Conservation (phyloP, 345 rosid species). For the Gossypium turneri region DNA sequence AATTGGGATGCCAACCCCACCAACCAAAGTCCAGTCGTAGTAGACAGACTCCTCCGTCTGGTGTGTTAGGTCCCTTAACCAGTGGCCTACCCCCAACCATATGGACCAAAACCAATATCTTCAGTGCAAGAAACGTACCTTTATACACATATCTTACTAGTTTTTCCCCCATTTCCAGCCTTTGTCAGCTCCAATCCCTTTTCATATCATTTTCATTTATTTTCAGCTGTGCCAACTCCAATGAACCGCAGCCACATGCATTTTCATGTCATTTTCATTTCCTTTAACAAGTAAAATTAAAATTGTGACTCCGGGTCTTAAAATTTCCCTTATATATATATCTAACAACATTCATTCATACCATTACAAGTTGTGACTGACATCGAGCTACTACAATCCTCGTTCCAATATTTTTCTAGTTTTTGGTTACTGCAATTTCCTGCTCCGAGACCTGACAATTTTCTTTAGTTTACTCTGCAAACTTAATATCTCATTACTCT, state of each 20-base stretch:
- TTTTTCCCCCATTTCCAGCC: too few species aligned
- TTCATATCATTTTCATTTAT: too few species aligned
- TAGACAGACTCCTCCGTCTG: not conserved
- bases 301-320: not conserved
- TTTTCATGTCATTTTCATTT: constrained; percentile 11
- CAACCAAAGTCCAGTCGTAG: constrained; percentile 25
- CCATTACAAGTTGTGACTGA: not conserved
- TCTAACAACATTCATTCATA: not conserved
- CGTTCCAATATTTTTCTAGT: not conserved
- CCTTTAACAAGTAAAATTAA: not conserved
- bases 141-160: too few species aligned
- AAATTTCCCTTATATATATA: not conserved
- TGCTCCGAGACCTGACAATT: too few species aligned
- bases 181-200: too few species aligned
- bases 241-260: not conserved
- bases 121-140: not conserved
- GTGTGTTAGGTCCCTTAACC: constrained; percentile 30
- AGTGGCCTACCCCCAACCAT: constrained; percentile 51
- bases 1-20: constrained; percentile 53
- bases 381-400: not conserved
- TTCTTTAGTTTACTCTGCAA: not conserved
- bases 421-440: not conserved
- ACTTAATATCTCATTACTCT: not conserved
- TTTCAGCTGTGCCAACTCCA: not conserved
- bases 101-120: not conserved